Conservation (phyloP, 1,284 basidiomycete genomes). For the Naganishia cerealis region DNA sequence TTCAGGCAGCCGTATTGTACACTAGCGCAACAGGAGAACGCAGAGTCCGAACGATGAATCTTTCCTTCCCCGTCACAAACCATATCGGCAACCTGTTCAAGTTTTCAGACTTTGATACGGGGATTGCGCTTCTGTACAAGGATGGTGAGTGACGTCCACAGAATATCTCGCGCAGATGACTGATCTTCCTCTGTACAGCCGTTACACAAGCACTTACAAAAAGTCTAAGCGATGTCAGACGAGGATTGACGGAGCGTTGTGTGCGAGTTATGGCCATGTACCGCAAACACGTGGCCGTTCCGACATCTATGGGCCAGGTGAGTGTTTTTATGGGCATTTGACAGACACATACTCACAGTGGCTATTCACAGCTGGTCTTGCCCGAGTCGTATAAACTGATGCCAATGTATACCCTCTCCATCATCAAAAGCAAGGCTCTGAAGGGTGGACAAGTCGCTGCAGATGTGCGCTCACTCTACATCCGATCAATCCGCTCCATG, state of each 20-base stretch:
- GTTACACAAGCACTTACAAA: conserved; percentile 63
- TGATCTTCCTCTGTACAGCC: conserved; percentile 57
- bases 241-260: conserved; percentile 80
- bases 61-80: conserved; percentile 76
- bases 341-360: not conserved
- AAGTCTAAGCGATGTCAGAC: conserved; percentile 75
- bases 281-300: conserved; percentile 82
- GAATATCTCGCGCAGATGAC: conserved; percentile 13
- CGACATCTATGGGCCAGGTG: conserved; percentile 78
- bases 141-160: conserved; percentile 62
- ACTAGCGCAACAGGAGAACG: conserved; percentile 77
- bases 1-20: conserved; percentile 91
- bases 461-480: conserved; percentile 86
- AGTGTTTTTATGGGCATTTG: conserved; percentile 35
- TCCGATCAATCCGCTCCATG: conserved; percentile 72
- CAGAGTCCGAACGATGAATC: conserved; percentile 80
- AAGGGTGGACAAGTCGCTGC: conserved; percentile 91
- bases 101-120: conserved; percentile 86
- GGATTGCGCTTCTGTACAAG: conserved; percentile 72
- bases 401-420: conserved; percentile 77
- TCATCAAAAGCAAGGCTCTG: conserved; percentile 86
- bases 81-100: conserved; percentile 90
- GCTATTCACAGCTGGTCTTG: conserved; percentile 70
- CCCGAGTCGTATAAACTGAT: conserved; percentile 91
- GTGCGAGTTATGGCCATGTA: conserved; percentile 83